Evolutionary conservation across 2,329 filamentous ascomycete genomes (phyloP).

Genomic region (Scedosporium dehoogii): DNA sequence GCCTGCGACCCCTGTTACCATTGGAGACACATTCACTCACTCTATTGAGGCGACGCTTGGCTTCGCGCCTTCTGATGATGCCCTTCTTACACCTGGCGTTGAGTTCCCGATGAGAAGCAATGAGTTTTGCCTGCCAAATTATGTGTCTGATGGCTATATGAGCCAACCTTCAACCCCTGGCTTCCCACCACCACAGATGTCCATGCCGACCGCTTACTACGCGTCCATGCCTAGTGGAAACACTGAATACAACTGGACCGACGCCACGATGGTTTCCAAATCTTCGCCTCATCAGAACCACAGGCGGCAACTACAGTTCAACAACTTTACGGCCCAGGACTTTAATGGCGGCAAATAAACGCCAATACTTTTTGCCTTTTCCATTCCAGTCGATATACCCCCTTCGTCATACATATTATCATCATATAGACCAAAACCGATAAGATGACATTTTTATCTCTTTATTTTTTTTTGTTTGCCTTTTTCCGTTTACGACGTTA

Average conservation of each 20-base stretch:
- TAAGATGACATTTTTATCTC: neutral
- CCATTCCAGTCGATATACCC: neutral
- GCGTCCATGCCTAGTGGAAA: constrained; percentile 23
- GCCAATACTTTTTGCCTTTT: neutral
- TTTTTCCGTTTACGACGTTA: neutral
- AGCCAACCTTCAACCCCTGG: constrained; percentile 41
- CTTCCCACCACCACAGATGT: constrained; percentile 26
- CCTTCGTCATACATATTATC: neutral
- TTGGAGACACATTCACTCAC: constrained; percentile 26
- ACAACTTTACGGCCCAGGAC: constrained; percentile 21
- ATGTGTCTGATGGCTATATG: constrained; percentile 28
- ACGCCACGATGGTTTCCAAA: constrained; percentile 24
- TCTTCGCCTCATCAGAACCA: constrained; percentile 21
- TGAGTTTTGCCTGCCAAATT: constrained; percentile 36
- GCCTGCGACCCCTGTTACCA: constrained; percentile 40
- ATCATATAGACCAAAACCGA: neutral
- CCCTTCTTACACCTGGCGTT: constrained; percentile 37
- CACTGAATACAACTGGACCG: constrained; percentile 42
- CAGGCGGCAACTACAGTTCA: constrained; percentile 22
- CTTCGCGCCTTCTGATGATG: constrained; percentile 33
- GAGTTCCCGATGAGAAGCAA: constrained; percentile 25
- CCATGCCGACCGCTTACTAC: constrained; percentile 32
- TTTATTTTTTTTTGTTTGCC: neutral
- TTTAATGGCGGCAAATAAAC: constrained; percentile 1
- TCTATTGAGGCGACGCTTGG: constrained; percentile 4